Evolutionary conservation across 129 eudicot genomes (phyloP).

Genomic region (Pseudognaphalium luteoalbum): DNA sequence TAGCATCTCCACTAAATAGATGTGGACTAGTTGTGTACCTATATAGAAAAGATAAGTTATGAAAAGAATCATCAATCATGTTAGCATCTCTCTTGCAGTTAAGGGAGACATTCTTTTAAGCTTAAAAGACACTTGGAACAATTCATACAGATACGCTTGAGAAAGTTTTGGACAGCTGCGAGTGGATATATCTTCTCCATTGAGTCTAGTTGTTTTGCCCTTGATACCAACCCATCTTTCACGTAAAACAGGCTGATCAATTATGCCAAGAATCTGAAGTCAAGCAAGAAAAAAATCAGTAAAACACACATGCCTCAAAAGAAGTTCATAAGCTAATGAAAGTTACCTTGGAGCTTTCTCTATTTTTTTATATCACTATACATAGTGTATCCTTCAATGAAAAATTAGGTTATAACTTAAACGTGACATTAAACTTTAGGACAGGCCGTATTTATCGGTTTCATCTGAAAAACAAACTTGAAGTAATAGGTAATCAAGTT

Average conservation of each 20-base stretch:
- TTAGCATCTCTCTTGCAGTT: background rate
- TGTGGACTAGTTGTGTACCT: slow-evolving; percentile 99
- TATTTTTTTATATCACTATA: background rate
- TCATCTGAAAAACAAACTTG: slow-evolving; percentile 1
- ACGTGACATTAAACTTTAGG: background rate
- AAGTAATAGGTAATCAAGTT: background rate
- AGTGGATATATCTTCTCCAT: slow-evolving; percentile 80
- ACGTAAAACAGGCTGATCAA: slow-evolving; percentile 84
- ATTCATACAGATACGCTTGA: slow-evolving; percentile 80
- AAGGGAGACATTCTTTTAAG: background rate
- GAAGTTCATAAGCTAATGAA: background rate
- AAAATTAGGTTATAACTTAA: background rate
- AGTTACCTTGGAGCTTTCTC: background rate
- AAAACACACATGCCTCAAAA: background rate
- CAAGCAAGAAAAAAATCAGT: slow-evolving; percentile 24
- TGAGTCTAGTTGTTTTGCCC: slow-evolving; percentile 69
- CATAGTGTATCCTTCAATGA: background rate
- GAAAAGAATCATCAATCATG: background rate
- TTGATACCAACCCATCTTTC: slow-evolving; percentile 89
- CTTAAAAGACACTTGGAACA: background rate
- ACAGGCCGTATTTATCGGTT: background rate
- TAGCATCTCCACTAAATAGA: slow-evolving; percentile 81
- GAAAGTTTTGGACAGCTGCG: slow-evolving; percentile 85
- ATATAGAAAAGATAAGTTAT: slow-evolving; percentile 19
- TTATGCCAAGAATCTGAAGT: slow-evolving; percentile 80